A percentile compares a stretch with the other conserved stretches of the same genome.
Conservation (phyloP, 2,329 filamentous ascomycete species). For the Setomelanomma holmii region DNA sequence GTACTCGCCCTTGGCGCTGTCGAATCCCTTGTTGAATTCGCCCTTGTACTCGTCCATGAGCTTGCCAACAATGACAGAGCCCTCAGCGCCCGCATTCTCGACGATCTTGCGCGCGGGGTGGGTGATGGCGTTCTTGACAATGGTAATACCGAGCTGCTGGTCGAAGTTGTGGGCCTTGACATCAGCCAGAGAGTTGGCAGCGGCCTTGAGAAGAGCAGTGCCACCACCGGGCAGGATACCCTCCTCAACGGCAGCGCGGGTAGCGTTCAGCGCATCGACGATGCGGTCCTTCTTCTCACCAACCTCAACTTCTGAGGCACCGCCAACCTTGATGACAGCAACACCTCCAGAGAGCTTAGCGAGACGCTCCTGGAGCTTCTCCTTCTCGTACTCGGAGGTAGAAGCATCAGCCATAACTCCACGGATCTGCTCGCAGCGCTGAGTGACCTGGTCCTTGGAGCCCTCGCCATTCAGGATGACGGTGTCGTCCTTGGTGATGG, state of each 20-base stretch:
- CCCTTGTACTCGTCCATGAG: conserved; percentile 88
- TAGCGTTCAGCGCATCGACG: conserved; percentile 97
- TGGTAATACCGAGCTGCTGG: conserved; percentile 97
- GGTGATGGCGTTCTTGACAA: conserved; percentile 98
- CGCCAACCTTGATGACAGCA: conserved; percentile 98
- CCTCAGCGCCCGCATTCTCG: conserved; percentile 96
- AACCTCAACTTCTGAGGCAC: conserved; percentile 96
- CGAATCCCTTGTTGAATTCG: conserved; percentile 98
- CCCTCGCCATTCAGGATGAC: conserved; percentile 98
- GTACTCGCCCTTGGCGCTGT: conserved; percentile 96
- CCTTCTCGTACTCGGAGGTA: conserved; percentile 99
- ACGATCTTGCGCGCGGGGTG: conserved; percentile 93
- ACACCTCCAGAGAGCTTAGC: conserved; percentile 99
- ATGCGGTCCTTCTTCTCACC: conserved; percentile 99
- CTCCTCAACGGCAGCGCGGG: conserved; percentile 97
- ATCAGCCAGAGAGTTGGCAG: conserved; percentile 81
- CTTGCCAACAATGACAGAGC: conserved; percentile 96
- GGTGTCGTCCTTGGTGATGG: conserved; percentile 99
- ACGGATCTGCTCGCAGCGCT: conserved; percentile 99
- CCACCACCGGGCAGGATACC: conserved; percentile 98
- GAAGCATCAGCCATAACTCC: conserved; percentile 92
- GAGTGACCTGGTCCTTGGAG: conserved; percentile 88
- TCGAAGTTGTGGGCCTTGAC: conserved; percentile 96
- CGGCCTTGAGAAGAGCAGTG: conserved; percentile 96
- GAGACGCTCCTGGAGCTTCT: conserved; percentile 99